These are phyloP conservation scores for Viola odorata DNA, from an alignment of 345 rosid species.

Conservation along the genomic window DNA sequence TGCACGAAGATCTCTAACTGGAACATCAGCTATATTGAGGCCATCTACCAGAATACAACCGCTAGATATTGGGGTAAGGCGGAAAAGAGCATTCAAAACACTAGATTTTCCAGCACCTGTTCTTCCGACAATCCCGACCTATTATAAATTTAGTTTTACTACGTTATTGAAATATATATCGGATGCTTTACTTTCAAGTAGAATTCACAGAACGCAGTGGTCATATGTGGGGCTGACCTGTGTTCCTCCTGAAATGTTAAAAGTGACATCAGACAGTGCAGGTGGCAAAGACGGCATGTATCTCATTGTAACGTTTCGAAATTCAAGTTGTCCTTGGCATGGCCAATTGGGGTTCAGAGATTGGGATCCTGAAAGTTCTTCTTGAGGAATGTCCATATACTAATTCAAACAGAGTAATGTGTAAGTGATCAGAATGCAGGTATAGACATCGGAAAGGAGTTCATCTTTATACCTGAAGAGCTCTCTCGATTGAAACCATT, in stretches of 20 bases:
- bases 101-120: conserved; percentile 97
- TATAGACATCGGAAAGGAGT: background rate
- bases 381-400: conserved; percentile 93
- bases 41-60: conserved; percentile 77
- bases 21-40: conserved; percentile 49
- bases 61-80: conserved; percentile 54
- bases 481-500: conserved; percentile 90
- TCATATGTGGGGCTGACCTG: conserved; percentile 40
- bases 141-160: conserved; percentile 8
- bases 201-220: background rate
- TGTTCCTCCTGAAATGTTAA: conserved; percentile 58
- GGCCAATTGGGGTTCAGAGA: conserved; percentile 61
- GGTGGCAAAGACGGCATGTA: conserved; percentile 66
- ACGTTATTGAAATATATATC: background rate
- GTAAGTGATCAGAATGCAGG: conserved; percentile 12
- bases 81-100: conserved; percentile 77
- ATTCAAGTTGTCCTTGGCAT: conserved; percentile 56
- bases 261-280: conserved; percentile 53
- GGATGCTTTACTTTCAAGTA: background rate
- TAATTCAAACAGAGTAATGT: conserved; percentile 20
- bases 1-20: conserved; percentile 74
- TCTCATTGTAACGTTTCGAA: conserved; percentile 74
- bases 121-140: conserved; percentile 93
- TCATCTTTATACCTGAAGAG: conserved; percentile 53
- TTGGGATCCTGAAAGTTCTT: conserved; percentile 47